Percentiles rank a stretch among this genome's conserved stretches.
phyloP scores from a whole-genome alignment of 257 asterid species.

The Solanum neorickii region DNA sequence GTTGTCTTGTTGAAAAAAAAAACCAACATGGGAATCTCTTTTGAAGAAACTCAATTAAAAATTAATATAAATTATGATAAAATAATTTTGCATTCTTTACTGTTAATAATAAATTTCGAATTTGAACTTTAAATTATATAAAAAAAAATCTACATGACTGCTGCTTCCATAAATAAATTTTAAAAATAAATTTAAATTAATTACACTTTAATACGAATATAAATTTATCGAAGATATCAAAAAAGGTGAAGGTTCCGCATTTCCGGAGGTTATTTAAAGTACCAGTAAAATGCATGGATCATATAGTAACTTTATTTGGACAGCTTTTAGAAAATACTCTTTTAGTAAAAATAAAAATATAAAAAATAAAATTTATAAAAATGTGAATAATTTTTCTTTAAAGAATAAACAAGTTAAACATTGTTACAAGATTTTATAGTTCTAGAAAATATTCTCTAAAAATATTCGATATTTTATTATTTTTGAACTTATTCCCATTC shows the following conservation, averaged over 20 bases:
- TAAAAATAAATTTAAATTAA: not conserved
- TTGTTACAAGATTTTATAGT: not conserved
- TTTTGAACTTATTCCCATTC: not conserved
- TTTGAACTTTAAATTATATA: not conserved
- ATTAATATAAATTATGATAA: not conserved
- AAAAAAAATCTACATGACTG: too few species aligned
- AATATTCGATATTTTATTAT: not conserved
- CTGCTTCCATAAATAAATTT: not conserved
- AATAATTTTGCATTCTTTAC: too few species aligned
- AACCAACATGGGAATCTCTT: not conserved
- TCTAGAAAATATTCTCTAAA: not conserved
- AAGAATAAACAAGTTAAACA: not conserved
- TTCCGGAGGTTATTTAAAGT: not conserved
- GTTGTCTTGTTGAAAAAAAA: not conserved
- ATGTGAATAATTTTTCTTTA: not conserved
- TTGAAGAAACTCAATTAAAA: not conserved
- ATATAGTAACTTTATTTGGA: not conserved
- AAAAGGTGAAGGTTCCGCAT: not conserved
- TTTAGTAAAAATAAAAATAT: not conserved
- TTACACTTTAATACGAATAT: not conserved
- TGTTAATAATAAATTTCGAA: not conserved
- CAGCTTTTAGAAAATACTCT: not conserved
- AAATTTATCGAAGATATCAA: too few species aligned
- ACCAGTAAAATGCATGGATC: not conserved
- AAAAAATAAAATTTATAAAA: not conserved